Base-by-base conservation (phyloP, 768 basidiomycete species). In the Psilocybe cubensis region DNA sequence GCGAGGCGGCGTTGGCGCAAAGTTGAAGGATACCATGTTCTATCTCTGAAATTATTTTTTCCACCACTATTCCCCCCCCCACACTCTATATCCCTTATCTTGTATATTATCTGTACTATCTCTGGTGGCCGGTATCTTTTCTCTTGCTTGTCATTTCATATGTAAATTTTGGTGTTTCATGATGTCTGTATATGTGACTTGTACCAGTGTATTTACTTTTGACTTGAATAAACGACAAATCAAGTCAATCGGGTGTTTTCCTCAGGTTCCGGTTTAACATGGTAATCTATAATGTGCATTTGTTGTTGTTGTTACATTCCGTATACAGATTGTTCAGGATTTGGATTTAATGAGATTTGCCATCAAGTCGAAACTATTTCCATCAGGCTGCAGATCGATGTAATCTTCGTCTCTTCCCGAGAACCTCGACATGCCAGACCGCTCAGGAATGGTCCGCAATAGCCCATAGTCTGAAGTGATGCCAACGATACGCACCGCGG, bases 311-410 rank as follows among this genome's bases (percentile, higher is more conserved):
- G 23, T 12, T 25, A 24, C 20, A 25, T 14, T 27, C 14, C 24
- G 25, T 28, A 43, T n/a, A 33, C 12, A 29, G 24, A 11, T 8
- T n/a, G 24, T 12, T 70, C 58, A 79, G n/a, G 66, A 66, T 63
- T 83, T 83, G 1, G 74, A 70, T 60, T 78, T 89, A 63, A 96
- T 96, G 70, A 96, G 69, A 28, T 94, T 93, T 31, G 86, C 82
- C 91, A 97, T 91, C 62, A 98, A 78, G 72, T 98, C 96, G 63
- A 98, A 98, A 66, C 93, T 93, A 70, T 99, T 99, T 48, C 95
- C 94, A 66, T 98, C 95, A 1, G 97, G 97, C 69, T 97, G 97
- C 18, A 99, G 73, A 72, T 99, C 95, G 51, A 98, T 88, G 67
- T 83, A 96, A 23, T 75, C 78, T 58, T 70, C 55, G 54, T 74